Evolutionary conservation across 2,329 filamentous ascomycete species (phyloP).

Genomic region (Thermothelomyces thermophilus): DNA sequence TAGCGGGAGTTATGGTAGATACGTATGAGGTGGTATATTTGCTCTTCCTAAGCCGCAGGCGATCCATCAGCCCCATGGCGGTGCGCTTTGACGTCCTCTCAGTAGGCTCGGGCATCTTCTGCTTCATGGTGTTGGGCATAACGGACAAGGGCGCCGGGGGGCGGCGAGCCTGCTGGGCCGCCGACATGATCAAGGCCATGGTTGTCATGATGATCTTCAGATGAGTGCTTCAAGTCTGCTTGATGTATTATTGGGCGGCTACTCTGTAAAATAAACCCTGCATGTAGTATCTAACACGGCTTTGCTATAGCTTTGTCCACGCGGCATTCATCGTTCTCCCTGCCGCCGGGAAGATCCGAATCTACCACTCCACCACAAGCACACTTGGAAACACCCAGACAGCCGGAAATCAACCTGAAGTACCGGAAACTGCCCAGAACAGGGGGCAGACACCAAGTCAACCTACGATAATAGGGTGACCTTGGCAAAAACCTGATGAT

Average conservation of each 20-base stretch:
- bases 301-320: slow-evolving; percentile 15
- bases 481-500: not conserved
- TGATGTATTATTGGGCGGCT: too few species aligned
- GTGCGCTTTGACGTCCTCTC: slow-evolving; percentile 18
- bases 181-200: slow-evolving; percentile 22
- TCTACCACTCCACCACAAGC: slow-evolving; percentile 1
- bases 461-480: not conserved
- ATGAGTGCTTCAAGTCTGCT: slow-evolving; percentile 6
- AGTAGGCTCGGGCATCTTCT: slow-evolving; percentile 18
- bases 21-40: slow-evolving; percentile 20
- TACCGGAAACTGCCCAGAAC: slow-evolving; percentile 17
- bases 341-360: slow-evolving; percentile 11
- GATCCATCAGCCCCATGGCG: slow-evolving; percentile 19
- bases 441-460: not conserved
- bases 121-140: slow-evolving; percentile 19
- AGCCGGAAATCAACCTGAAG: slow-evolving; percentile 14
- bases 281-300: not conserved
- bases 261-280: too few species aligned
- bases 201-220: slow-evolving; percentile 23
- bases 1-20: slow-evolving; percentile 12
- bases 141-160: slow-evolving; percentile 12
- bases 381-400: not conserved
- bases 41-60: slow-evolving; percentile 12
- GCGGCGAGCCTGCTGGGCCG: slow-evolving; percentile 8
- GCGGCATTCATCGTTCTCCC: slow-evolving; percentile 15